phyloP scores from a whole-genome alignment of 2,329 filamentous ascomycete species.

The Furcasterigmium furcatum region DNA sequence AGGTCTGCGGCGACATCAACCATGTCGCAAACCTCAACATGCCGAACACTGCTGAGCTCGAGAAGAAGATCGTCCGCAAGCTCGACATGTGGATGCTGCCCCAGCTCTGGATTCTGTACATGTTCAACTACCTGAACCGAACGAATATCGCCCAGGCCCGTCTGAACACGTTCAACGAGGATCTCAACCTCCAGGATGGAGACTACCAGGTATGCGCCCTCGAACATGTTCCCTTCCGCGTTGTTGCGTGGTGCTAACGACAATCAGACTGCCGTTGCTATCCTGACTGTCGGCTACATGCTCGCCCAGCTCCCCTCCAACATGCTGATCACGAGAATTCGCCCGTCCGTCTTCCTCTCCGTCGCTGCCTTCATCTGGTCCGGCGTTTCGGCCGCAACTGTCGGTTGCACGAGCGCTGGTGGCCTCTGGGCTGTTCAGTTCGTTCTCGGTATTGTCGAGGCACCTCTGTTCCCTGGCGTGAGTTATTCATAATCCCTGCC shows the following conservation, averaged over 20 bases:
- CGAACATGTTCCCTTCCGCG: no score
- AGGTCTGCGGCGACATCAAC: background rate
- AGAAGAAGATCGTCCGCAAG: slow-evolving; percentile 12
- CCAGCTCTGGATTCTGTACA: slow-evolving; percentile 15
- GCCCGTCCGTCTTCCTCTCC: slow-evolving; percentile 27
- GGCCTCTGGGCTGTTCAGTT: slow-evolving; percentile 45
- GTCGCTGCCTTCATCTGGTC: slow-evolving; percentile 44
- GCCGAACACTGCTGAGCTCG: background rate
- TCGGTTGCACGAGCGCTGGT: slow-evolving; percentile 41
- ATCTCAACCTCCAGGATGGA: slow-evolving; percentile 15
- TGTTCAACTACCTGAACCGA: slow-evolving; percentile 17
- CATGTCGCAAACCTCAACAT: background rate
- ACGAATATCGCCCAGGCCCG: slow-evolving; percentile 17
- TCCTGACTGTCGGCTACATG: slow-evolving; percentile 24
- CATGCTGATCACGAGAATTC: slow-evolving; percentile 29
- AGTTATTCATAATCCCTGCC: no score
- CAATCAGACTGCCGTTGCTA: slow-evolving; percentile 16
- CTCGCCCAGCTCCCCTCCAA: slow-evolving; percentile 28
- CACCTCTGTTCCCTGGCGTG: slow-evolving; percentile 47
- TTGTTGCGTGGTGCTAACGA: no score
- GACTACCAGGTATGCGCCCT: background rate
- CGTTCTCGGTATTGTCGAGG: slow-evolving; percentile 48
- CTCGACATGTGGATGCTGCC: slow-evolving; percentile 15
- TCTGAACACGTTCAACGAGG: slow-evolving; percentile 16
- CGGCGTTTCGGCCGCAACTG: slow-evolving; percentile 44